phyloP scores from a whole-genome alignment of 2,329 filamentous ascomycete species.

The Metarhizium guizhouense region DNA sequence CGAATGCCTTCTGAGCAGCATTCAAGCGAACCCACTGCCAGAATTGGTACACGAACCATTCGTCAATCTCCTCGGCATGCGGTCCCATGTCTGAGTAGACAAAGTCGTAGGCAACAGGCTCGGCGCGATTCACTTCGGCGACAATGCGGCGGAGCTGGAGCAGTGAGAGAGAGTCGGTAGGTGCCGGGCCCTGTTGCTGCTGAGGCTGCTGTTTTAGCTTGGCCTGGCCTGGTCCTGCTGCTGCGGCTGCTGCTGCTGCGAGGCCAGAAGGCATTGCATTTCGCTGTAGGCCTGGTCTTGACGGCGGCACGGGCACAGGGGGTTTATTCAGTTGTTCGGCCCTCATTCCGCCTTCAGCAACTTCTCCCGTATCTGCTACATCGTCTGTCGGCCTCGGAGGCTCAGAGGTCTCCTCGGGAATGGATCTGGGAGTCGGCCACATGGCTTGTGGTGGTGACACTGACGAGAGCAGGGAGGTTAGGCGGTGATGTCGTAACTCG shows the following conservation, averaged over 20 bases:
- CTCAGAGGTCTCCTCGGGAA: slow-evolving; percentile 1
- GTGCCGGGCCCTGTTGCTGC: slow-evolving; percentile 27
- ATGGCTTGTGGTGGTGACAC: slow-evolving; percentile 25
- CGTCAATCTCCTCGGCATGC: slow-evolving; percentile 83
- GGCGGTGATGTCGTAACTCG: slow-evolving; percentile 3
- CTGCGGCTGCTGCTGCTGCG: background rate
- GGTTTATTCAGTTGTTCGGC: slow-evolving; percentile 27
- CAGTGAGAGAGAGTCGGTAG: slow-evolving; percentile 64
- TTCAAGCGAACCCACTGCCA: slow-evolving; percentile 76
- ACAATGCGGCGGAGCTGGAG: slow-evolving; percentile 66
- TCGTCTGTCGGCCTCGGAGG: slow-evolving; percentile 21
- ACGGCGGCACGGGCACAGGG: slow-evolving; percentile 6
- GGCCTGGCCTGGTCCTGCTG: slow-evolving; percentile 13
- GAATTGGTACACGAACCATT: slow-evolving; percentile 93
- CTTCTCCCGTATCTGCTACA: slow-evolving; percentile 32
- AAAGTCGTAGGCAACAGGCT: slow-evolving; percentile 77
- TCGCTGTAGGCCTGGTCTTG: slow-evolving; percentile 10
- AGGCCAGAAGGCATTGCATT: slow-evolving; percentile 18
- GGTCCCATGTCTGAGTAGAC: slow-evolving; percentile 63
- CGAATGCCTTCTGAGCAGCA: slow-evolving; percentile 66
- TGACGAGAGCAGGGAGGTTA: background rate
- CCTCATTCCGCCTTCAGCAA: slow-evolving; percentile 21
- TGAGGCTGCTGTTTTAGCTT: slow-evolving; percentile 11
- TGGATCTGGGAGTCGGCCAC: slow-evolving; percentile 21
- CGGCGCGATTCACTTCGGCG: slow-evolving; percentile 60